Percentiles rank a stretch among this genome's conserved stretches.
Conservation (phyloP, 164 flowering plant species). For the Hamamelis virginiana region DNA sequence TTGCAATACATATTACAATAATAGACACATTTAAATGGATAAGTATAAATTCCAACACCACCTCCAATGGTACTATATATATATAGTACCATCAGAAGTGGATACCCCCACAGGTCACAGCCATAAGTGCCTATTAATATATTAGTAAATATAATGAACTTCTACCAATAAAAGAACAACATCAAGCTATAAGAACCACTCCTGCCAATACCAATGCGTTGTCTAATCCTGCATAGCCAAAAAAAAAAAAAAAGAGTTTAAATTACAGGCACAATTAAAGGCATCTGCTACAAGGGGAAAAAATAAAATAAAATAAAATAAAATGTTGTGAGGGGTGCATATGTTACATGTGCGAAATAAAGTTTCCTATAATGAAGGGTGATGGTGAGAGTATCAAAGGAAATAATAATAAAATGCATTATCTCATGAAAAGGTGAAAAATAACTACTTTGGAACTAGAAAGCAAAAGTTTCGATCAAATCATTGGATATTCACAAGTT, state of each 20-base stretch:
- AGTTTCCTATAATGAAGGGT: too few relatives aligned
- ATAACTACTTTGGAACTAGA: too few relatives aligned
- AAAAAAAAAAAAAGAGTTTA: neutral
- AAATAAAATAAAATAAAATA: too few relatives aligned
- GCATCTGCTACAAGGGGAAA: too few relatives aligned
- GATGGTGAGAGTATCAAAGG: too few relatives aligned
- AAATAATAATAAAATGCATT: too few relatives aligned
- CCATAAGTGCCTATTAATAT: neutral
- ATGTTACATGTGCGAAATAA: too few relatives aligned
- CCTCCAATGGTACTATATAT: neutral
- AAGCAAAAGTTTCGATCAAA: too few relatives aligned
- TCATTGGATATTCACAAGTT: too few relatives aligned
- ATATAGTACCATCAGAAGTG: neutral
- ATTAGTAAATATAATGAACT: neutral
- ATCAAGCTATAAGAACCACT: neutral
- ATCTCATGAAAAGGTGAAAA: too few relatives aligned
- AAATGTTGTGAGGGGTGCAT: too few relatives aligned
- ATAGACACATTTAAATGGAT: neutral
- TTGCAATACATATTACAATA: neutral
- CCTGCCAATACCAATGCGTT: neutral
- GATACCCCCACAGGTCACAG: too few relatives aligned
- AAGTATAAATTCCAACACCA: neutral
- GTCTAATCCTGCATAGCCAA: conserved; percentile 1
- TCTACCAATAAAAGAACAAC: neutral
- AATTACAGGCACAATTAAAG: neutral